A percentile compares a stretch with the other conserved stretches of the same genome.
Evolutionary conservation across 2,329 filamentous ascomycete species (phyloP).

Genomic region (Verticillium nubilum): DNA sequence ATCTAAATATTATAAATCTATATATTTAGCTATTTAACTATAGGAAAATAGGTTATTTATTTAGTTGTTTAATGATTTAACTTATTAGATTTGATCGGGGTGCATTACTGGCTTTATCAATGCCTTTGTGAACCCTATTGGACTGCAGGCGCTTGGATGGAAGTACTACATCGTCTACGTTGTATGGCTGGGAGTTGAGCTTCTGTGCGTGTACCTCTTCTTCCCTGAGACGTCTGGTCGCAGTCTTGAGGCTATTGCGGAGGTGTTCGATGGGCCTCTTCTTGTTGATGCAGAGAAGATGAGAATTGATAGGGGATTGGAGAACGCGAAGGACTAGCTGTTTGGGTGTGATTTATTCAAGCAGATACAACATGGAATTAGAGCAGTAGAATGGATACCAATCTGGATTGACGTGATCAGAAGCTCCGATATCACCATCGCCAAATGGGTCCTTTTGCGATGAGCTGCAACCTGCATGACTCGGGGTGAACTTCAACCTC

Average conservation of each 20-base stretch:
- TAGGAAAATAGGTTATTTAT: too few relatives aligned
- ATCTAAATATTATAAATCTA: too few relatives aligned
- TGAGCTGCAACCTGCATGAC: neutral
- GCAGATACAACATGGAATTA: neutral
- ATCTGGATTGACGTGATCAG: neutral
- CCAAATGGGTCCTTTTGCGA: neutral
- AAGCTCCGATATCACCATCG: neutral
- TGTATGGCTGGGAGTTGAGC: constrained; percentile 7
- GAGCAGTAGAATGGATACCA: neutral
- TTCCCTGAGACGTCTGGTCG: constrained; percentile 12
- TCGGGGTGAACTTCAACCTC: neutral
- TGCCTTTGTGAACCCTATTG: constrained; percentile 44
- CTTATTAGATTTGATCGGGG: too few relatives aligned
- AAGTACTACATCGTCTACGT: constrained; percentile 37
- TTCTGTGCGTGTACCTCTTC: constrained; percentile 9
- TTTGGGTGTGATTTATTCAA: neutral
- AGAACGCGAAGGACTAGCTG: neutral
- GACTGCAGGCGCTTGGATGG: constrained; percentile 42
- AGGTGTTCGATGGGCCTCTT: constrained; percentile 8
- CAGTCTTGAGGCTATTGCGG: constrained; percentile 9
- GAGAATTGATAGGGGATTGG: neutral
- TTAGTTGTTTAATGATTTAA: too few relatives aligned
- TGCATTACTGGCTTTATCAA: constrained; percentile 23
- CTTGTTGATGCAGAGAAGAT: neutral
- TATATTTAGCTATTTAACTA: too few relatives aligned